Percentiles rank a stretch among this genome's conserved stretches.
These are phyloP conservation scores for Wickerhamomyces silvicola DNA, from an alignment of 805 yeast species.

Conservation along the genomic window DNA sequence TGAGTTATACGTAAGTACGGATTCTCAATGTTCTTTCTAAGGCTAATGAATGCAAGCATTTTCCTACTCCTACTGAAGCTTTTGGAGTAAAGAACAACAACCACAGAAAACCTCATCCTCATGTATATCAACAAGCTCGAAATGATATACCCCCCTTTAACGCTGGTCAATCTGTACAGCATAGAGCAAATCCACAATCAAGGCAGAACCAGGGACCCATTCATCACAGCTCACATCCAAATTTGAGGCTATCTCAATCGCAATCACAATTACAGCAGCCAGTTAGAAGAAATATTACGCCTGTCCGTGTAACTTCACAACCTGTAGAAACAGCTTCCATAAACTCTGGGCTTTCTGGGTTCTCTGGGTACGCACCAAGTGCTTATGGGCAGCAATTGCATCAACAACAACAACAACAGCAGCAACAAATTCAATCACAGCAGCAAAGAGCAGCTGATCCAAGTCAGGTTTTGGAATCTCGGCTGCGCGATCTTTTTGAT, in stretches of 20 bases:
- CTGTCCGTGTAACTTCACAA: neutral
- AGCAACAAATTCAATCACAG: constrained; percentile 6
- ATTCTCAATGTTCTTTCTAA: no score
- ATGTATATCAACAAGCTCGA: neutral
- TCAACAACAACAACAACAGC: constrained; percentile 5
- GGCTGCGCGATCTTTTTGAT: constrained; percentile 44
- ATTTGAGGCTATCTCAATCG: neutral
- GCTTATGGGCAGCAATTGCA: constrained; percentile 1
- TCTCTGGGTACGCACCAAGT: constrained; percentile 4
- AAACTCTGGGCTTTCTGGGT: neutral
- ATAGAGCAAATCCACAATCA: neutral
- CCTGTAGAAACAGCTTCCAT: neutral
- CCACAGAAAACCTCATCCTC: constrained; percentile 4
- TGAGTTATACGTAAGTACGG: no score
- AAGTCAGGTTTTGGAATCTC: constrained; percentile 31
- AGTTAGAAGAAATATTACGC: constrained; percentile 3
- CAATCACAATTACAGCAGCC: constrained; percentile 1
- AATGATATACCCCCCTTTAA: constrained; percentile 6
- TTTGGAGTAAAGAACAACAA: constrained; percentile 18
- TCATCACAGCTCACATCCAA: constrained; percentile 1
- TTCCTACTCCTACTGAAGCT: constrained; percentile 26
- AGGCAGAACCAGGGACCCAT: neutral
- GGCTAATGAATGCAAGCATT: no score
- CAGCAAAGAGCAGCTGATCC: constrained; percentile 8
- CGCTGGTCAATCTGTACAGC: constrained; percentile 4